Evolutionary conservation across 108 stramenopile species (phyloP).

Genomic region (Skeletonema grethae): DNA sequence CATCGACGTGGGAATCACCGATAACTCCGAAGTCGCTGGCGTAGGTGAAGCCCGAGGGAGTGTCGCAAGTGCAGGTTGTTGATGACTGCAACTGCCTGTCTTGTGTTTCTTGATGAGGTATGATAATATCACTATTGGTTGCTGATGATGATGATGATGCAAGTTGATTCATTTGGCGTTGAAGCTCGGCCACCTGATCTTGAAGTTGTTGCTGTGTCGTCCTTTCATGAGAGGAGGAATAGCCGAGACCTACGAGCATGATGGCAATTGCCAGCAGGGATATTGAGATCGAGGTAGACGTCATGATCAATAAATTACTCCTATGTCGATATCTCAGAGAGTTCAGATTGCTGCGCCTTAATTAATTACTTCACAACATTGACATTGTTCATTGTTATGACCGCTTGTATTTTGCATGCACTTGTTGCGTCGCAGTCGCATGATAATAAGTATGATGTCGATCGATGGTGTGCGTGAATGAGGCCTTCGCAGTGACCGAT

Average conservation of each 20-base stretch:
- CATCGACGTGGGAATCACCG: constrained; percentile 25
- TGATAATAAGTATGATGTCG: too few species aligned
- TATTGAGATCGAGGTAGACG: background rate
- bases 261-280: background rate
- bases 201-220: background rate
- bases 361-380: too few species aligned
- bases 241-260: background rate
- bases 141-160: background rate
- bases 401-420: too few species aligned
- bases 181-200: background rate
- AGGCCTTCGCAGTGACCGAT: too few species aligned
- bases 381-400: too few species aligned
- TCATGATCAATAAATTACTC: background rate
- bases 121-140: background rate
- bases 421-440: too few species aligned
- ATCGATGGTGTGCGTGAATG: too few species aligned
- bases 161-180: background rate
- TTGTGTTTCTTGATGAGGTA: background rate
- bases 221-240: background rate
- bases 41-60: constrained; percentile 15
- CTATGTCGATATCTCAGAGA: too few species aligned
- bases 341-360: too few species aligned
- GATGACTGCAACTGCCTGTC: too few species aligned
- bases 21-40: constrained; percentile 24
- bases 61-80: background rate